Evolutionary conservation across 768 basidiomycete genomes (phyloP).

Genomic region (Pleurotus citrinopileatus): DNA sequence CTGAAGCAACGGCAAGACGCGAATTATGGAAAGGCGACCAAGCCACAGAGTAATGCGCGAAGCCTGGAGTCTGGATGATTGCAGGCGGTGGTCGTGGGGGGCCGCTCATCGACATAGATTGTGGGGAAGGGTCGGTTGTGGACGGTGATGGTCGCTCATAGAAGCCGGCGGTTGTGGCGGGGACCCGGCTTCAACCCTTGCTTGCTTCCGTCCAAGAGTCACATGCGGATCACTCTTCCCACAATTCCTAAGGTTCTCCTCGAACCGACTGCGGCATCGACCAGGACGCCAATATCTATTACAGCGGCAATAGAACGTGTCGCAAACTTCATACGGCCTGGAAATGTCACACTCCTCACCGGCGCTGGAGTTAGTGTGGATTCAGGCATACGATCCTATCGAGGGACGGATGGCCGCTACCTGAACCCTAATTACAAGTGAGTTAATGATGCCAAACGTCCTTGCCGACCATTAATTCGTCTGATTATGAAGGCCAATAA

Average conservation of each 20-base stretch:
- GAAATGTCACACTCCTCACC: constrained; percentile 75
- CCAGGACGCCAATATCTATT: too few species aligned
- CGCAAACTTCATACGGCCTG: constrained; percentile 60
- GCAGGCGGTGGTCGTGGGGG: constrained; percentile 37
- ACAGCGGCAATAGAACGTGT: constrained; percentile 59
- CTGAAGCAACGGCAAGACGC: constrained; percentile 74
- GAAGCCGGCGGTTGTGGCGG: constrained; percentile 9
- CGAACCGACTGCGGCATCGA: constrained; percentile 13
- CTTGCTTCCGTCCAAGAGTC: constrained; percentile 8
- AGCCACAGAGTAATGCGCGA: constrained; percentile 76
- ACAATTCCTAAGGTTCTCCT: constrained; percentile 64
- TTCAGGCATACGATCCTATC: constrained; percentile 92
- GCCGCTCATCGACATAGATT: constrained; percentile 26
- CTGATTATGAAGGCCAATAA: constrained; percentile 49
- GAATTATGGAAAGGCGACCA: constrained; percentile 86
- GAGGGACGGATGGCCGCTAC: constrained; percentile 82
- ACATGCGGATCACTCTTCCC: constrained; percentile 74
- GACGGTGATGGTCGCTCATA: background rate
- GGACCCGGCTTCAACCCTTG: background rate
- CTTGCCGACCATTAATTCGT: constrained; percentile 1
- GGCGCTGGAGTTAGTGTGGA: constrained; percentile 96
- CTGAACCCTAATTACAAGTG: constrained; percentile 91
- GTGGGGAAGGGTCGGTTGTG: background rate
- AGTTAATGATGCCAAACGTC: constrained; percentile 20
- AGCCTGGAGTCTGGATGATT: constrained; percentile 70